Conservation (phyloP, 2,329 filamentous ascomycete genomes). For the Talaromyces piceae region DNA sequence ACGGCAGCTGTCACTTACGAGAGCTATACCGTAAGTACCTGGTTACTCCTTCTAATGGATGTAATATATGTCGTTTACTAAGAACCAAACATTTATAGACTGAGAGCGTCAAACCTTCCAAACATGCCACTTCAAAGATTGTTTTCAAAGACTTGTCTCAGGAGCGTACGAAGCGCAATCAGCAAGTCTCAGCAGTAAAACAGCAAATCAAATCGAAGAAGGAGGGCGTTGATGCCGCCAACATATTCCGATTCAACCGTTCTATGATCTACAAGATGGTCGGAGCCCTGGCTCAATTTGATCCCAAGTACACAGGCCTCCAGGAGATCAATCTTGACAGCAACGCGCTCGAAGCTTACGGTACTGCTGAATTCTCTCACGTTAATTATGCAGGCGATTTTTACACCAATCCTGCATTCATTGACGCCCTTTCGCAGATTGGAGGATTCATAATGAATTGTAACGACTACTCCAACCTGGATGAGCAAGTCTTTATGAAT, state of each 20-base stretch:
- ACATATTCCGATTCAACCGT: not conserved
- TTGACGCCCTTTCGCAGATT: slow-evolving; percentile 51
- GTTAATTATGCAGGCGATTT: not conserved
- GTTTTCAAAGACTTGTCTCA: not conserved
- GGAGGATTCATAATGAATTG: slow-evolving; percentile 56
- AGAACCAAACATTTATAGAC: not conserved
- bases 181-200: not conserved
- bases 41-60: not conserved
- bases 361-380: not conserved
- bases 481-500: slow-evolving; percentile 54
- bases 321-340: slow-evolving; percentile 1
- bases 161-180: not conserved
- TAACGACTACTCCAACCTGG: slow-evolving; percentile 51
- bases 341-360: not conserved
- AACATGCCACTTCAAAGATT: not conserved
- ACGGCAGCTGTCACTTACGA: not conserved
- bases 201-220: not conserved
- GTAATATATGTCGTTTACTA: not conserved
- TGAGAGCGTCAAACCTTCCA: not conserved
- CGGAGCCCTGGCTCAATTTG: not conserved
- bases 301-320: not conserved
- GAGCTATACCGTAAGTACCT: not conserved
- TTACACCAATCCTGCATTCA: slow-evolving; percentile 16
- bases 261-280: slow-evolving; percentile 7
- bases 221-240: not conserved